These are phyloP conservation scores for Podaxis rugospora DNA, from an alignment of 768 basidiomycete genomes.

Conservation along the genomic window DNA sequence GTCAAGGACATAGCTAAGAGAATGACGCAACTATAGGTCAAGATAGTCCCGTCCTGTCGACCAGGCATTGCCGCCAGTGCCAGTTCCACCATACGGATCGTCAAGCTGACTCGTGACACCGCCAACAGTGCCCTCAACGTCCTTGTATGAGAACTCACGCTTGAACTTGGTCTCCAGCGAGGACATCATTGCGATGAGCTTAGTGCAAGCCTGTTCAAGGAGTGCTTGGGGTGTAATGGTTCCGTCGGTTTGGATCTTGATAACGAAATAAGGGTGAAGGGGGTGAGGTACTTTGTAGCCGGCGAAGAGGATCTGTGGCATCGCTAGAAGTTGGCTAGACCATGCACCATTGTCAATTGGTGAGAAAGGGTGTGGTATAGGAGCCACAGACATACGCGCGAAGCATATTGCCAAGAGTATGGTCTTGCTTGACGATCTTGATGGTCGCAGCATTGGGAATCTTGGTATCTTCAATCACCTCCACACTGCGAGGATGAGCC, in stretches of 20 bases:
- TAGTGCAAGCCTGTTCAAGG: slow-evolving; percentile 79
- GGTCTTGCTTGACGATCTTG: slow-evolving; percentile 94
- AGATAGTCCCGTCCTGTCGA: slow-evolving; percentile 47
- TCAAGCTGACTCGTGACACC: slow-evolving; percentile 25
- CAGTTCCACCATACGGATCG: slow-evolving; percentile 46
- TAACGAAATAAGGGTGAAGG: slow-evolving; percentile 86
- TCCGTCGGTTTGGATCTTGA: slow-evolving; percentile 96
- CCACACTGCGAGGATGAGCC: slow-evolving; percentile 53
- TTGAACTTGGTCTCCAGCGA: slow-evolving; percentile 74
- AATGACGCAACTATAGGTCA: slow-evolving; percentile 37
- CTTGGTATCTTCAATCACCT: slow-evolving; percentile 92
- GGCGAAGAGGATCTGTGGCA: slow-evolving; percentile 88
- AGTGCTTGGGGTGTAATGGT: slow-evolving; percentile 74
- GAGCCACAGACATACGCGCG: slow-evolving; percentile 54
- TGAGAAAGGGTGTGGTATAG: neutral
- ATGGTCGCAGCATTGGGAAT: slow-evolving; percentile 97
- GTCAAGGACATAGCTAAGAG: neutral
- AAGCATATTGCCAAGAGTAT: slow-evolving; percentile 96
- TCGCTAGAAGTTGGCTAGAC: slow-evolving; percentile 80
- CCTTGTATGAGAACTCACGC: slow-evolving; percentile 78
- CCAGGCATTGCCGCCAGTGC: slow-evolving; percentile 36
- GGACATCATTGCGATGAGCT: slow-evolving; percentile 69
- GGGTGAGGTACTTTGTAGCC: slow-evolving; percentile 99
- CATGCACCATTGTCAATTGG: neutral
- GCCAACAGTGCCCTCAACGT: slow-evolving; percentile 45